Base-by-base conservation (phyloP, 2,329 filamentous ascomycete species). In the Blastomyces silverae region DNA sequence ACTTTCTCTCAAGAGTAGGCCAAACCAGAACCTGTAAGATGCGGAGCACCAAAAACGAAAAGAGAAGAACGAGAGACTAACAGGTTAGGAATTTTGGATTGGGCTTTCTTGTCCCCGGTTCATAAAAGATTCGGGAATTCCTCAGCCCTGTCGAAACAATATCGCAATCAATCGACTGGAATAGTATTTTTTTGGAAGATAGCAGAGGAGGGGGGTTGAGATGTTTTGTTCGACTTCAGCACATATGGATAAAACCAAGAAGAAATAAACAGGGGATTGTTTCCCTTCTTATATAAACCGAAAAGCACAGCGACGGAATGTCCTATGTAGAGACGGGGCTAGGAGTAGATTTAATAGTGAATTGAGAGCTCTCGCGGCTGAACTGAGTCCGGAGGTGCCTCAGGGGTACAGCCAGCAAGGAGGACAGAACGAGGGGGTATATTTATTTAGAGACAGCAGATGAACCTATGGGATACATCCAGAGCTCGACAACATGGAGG, bases 391-490 rank as follows among this genome's bases (percentile, higher is more conserved):
- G 13, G 20, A 22, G 37, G 39, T 61, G 58, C 58, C 58, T 61
- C 25, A 61, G 44, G 58, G 58, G 44, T 22, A 61, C 17, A 48
- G 42, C 22, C 58, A 37, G 58, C 42, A 61, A 48, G 25, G 15
- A 48, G 34, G 58, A 48, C 42, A 61, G 58, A 34, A 48, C 58
- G 28, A 61, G 25, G 42, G 28, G 31, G 58, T 58, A 58, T 58
- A 58, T 58, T 58, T 58, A 58, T 61, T 50, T 61, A 61, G 37
- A 61, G 44, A 31, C 58, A 61, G 42, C 44, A 61, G 22, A 62
- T 39, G 31, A 42, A 28, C 48, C 39, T 55, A 55, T 28, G 52
- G 61, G 31, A 62, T 62, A 39, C 61, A 62, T 62, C 61, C 37
- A 37, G 31, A 39, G 46, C 61, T 52, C 48, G 34, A 34, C 20